Evolutionary conservation across 2,329 filamentous ascomycete species (phyloP), one percentile per base, ranked within the genome.

Genomic region (Monascus ruber): DNA sequence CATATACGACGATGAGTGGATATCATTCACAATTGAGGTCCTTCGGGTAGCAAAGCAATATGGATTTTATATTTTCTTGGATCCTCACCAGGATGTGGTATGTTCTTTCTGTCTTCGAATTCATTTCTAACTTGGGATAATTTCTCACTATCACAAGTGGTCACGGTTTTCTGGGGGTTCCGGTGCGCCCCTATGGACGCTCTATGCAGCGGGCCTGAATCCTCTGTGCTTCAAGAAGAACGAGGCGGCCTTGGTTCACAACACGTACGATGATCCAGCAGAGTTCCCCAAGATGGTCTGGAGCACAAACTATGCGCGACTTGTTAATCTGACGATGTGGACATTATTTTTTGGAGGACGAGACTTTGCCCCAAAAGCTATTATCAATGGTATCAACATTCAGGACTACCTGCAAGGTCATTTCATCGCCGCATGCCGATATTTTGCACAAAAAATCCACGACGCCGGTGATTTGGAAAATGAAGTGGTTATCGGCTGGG

Each of bases 211-310:
- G 48, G 91, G 91, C 6, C 69, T 98, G 35, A 85, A 98, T 56
- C 91, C 91, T 0, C 74, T 81, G 59, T 80, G 76, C 48, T 95
- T 98, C 55, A 78, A 80, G 38, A 79, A 77, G 17, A 98, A 88
- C 9, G 83, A 95, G 63, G 89, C 89, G 4, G 86, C 91, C 31
- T 75, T 96, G 43, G 89, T 98, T 5, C 91, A 98, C 38, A 98
- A 96, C 55, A 93, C 85, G 2, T 95, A 85, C 56, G 79, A 85
- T 6, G 76, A 94, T 17, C 86, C 88, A 6, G 80, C 80, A 25
- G 74, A 81, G 1, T 98, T 89, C 49, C 91, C 91, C 24, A 96
- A 95, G 67, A 98, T 98, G 93, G 89, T 96, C 42, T 98, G 91
- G 91, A 87, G 89, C 10, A 96, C 93, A 37, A 98, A 98, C 59